These are phyloP conservation scores for Mentha longifolia DNA, from an alignment of 257 asterid species.

Conservation along the genomic window DNA sequence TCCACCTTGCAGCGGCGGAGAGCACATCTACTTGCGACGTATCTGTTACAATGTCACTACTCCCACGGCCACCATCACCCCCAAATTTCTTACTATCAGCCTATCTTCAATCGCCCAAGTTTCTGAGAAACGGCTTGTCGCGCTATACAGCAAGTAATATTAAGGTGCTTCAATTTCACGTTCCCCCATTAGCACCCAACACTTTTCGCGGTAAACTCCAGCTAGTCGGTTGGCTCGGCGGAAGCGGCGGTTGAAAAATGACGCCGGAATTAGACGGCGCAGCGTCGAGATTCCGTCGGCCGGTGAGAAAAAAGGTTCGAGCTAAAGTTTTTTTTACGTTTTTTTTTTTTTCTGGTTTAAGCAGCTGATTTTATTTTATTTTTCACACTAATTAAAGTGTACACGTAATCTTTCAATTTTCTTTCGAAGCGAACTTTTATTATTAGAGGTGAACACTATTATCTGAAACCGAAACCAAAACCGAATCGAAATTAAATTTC, in stretches of 20 bases:
- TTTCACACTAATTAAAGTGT: not conserved
- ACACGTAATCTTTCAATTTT: not conserved
- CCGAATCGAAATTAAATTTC: too few species aligned
- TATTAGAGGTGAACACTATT: too few species aligned
- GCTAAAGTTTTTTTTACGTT: too few species aligned
- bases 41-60: not conserved
- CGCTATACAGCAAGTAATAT: too few species aligned
- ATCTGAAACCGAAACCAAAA: too few species aligned
- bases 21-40: constrained; percentile 41
- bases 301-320: too few species aligned
- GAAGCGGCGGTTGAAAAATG: constrained; percentile 34
- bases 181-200: constrained; percentile 65
- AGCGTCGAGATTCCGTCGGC: too few species aligned
- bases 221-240: constrained; percentile 49
- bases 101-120: constrained; percentile 3
- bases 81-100: constrained; percentile 27
- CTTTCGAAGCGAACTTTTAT: not conserved
- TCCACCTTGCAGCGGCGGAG: constrained; percentile 44
- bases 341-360: too few species aligned
- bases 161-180: constrained; percentile 39
- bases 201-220: constrained; percentile 51
- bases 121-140: not conserved
- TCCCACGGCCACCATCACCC: constrained; percentile 4
- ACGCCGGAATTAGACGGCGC: too few species aligned
- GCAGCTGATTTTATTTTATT: too few species aligned